Base-by-base conservation (phyloP, 1,284 basidiomycete species). In the Pisolithus thermaeus region DNA sequence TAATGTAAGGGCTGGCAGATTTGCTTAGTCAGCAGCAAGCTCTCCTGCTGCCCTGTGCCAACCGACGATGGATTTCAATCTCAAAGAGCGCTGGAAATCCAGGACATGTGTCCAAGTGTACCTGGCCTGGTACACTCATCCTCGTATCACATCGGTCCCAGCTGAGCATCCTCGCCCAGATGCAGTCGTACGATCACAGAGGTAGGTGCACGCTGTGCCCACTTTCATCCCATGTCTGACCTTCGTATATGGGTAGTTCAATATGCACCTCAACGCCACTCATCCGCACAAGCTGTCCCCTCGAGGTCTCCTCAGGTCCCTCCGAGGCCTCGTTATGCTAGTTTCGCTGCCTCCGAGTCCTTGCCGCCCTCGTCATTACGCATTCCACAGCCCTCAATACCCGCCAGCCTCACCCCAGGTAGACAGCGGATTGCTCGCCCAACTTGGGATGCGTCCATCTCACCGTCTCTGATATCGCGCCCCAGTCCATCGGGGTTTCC, bases 151-250 rank as follows among this genome's bases (percentile, higher is more conserved):
- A 35, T 30, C 3, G 11, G 23, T 35, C 18, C 18, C 8, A 32
- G n/a, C 30, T 46, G 32, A 46, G 8, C 7, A 9, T 6, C 44
- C 18, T 12, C 16, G 20, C 23, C 35, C 8, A 25, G 36, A 64
- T 64, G 62, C 62, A 62, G 32, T 63, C 62, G 25, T 65, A 68
- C 53, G 62, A 68, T 32, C 64, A 57, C 47, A 53, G 61, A 65
- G 63, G 66, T 68, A 59, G 52, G 38, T 22, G 40, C 0, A 6
- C 7, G 8, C 16, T 4, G 18, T 51, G 0, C n/a, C 28, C 12
- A 37, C 36, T 3, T 6, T 39, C n/a, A 20, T 12, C 20, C 20
- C 12, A 28, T 46, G 6, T 27, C 25, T 27, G 23, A 41, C 59
- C 14, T 59, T 47, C 35, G 36, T 32, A 35, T 32, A 41, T 42